Percentiles rank a stretch among this genome's conserved stretches.
phyloP scores from a whole-genome alignment of 768 basidiomycete species.

The Lactarius deliciosus region DNA sequence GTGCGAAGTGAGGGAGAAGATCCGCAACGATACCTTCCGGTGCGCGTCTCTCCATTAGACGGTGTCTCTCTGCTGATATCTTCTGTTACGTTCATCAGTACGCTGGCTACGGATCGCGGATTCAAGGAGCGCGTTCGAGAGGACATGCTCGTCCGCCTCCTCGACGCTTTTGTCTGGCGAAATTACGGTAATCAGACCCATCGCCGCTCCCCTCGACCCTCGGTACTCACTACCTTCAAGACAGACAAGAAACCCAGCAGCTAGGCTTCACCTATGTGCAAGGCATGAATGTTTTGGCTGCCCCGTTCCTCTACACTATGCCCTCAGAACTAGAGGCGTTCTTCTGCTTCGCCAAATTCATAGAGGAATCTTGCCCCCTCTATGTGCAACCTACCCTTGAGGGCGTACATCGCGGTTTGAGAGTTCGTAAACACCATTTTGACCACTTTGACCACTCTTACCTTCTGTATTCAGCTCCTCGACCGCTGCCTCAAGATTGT shows the following conservation, averaged over 20 bases:
- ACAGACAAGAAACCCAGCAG: constrained; percentile 73
- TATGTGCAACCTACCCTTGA: constrained; percentile 96
- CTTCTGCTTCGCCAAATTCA: constrained; percentile 94
- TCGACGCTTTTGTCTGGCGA: constrained; percentile 98
- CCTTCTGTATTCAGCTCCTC: constrained; percentile 59
- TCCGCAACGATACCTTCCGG: constrained; percentile 97
- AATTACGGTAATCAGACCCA: constrained; percentile 62
- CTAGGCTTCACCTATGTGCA: constrained; percentile 95
- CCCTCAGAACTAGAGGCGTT: constrained; percentile 99
- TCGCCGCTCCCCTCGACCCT: neutral
- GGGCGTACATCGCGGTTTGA: constrained; percentile 92
- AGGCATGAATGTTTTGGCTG: constrained; percentile 98
- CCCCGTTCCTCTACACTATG: constrained; percentile 96
- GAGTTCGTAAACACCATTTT: constrained; percentile 50
- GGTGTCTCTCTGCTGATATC: neutral
- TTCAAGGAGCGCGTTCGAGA: constrained; percentile 97
- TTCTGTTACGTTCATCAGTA: constrained; percentile 45
- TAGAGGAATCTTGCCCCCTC: constrained; percentile 91
- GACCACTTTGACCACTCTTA: neutral
- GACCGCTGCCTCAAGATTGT: constrained; percentile 91
- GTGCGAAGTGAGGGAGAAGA: constrained; percentile 87
- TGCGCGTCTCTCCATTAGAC: constrained; percentile 35
- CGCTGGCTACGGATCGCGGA: constrained; percentile 93
- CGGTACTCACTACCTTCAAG: constrained; percentile 39
- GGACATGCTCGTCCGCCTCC: constrained; percentile 92